Percentiles rank a stretch among this genome's conserved stretches.
These are phyloP conservation scores for Solanum bulbocastanum DNA, from an alignment of 257 asterid species.

Conservation along the genomic window DNA sequence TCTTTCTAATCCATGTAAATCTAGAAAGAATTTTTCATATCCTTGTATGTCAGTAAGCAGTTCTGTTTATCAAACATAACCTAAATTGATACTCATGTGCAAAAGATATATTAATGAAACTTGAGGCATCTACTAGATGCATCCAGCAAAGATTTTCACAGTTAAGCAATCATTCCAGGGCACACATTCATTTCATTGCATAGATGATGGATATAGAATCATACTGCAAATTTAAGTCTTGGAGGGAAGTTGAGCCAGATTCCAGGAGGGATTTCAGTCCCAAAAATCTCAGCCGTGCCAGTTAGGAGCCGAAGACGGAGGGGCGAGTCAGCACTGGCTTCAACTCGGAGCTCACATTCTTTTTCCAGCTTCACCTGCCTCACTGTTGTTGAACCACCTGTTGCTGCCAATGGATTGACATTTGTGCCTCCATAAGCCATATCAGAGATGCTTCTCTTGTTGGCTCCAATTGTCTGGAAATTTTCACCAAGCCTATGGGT, in stretches of 20 bases:
- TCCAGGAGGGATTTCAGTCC: slow-evolving; percentile 89
- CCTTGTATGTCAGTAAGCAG: not conserved
- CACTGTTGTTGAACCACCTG: slow-evolving; percentile 33
- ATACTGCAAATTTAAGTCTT: slow-evolving; percentile 80
- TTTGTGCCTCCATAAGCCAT: slow-evolving; percentile 76
- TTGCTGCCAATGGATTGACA: slow-evolving; percentile 35
- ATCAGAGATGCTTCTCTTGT: not conserved
- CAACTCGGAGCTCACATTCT: slow-evolving; percentile 89
- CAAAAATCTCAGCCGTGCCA: slow-evolving; percentile 85
- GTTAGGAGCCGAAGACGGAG: slow-evolving; percentile 68
- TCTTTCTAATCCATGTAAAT: not conserved
- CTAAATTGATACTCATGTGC: not conserved
- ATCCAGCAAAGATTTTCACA: not conserved
- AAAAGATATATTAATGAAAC: not conserved
- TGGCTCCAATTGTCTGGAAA: not conserved
- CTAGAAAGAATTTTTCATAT: not conserved
- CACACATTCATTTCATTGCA: not conserved
- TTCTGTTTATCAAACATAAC: not conserved
- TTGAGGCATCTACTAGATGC: not conserved
- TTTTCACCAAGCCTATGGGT: not conserved
- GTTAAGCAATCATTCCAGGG: not conserved
- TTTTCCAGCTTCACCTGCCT: slow-evolving; percentile 86
- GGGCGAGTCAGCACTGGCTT: slow-evolving; percentile 64
- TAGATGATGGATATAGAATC: not conserved
- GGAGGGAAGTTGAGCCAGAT: slow-evolving; percentile 70